phyloP scores from a whole-genome alignment of 352 stramenopile species.

The Phytophthora niederhauseri region DNA sequence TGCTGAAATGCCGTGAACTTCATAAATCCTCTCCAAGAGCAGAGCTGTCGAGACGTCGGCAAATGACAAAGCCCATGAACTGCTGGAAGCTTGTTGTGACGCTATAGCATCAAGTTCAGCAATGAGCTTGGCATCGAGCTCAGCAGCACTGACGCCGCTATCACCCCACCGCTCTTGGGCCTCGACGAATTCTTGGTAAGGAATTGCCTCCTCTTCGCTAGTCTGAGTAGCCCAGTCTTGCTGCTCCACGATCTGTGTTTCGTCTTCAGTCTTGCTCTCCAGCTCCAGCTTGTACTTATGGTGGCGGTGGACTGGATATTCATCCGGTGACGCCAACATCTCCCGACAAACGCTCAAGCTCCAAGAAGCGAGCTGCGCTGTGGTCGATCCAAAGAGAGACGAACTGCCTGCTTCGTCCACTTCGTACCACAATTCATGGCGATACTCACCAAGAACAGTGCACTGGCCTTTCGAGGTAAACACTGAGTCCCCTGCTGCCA shows the following conservation, averaged over 20 bases:
- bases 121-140: constrained; percentile 36
- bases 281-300: constrained; percentile 29
- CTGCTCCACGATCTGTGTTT: constrained; percentile 3
- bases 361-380: constrained; percentile 43
- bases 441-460: constrained; percentile 58
- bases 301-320: constrained; percentile 53
- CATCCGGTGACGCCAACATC: constrained; percentile 46
- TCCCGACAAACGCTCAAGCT: constrained; percentile 52
- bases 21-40: constrained; percentile 25
- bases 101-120: constrained; percentile 34
- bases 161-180: constrained; percentile 24
- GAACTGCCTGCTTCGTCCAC: constrained; percentile 25
- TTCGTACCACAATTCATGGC: constrained; percentile 81
- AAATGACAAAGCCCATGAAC: constrained; percentile 34
- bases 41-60: constrained; percentile 38
- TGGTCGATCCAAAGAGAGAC: constrained; percentile 8
- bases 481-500: constrained; percentile 55
- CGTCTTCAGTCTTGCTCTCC: neutral
- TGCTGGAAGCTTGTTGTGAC: constrained; percentile 21
- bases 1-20: constrained; percentile 1
- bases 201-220: constrained; percentile 9
- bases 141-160: neutral
- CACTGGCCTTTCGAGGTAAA: constrained; percentile 69
- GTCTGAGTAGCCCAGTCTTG: neutral
- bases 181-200: constrained; percentile 26